Evolutionary conservation across 768 basidiomycete species (phyloP), one percentile per base, ranked within the genome.

Genomic region (Gelatoporia subvermispora): DNA sequence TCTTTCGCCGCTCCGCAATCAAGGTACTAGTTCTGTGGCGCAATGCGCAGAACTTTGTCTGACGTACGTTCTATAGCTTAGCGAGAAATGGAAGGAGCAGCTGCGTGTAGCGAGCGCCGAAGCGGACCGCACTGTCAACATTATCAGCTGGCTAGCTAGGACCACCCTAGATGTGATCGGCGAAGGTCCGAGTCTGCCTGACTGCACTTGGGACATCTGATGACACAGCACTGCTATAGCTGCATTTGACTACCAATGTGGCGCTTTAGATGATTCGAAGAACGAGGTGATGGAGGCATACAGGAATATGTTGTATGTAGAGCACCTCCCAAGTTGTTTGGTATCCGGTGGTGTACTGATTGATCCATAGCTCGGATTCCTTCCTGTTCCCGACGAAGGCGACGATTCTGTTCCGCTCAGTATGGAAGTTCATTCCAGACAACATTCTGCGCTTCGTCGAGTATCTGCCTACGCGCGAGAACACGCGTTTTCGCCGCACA

Each of bases 371-470:
- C 45, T 31, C 53, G 21, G 65, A 67, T 25, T 53, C 61, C 4
- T 16, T 57, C 35, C 54, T 59, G 45, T 46, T 51, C 50, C 67
- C 57, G 17, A 49, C 59, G 16, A 48, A 34, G 16, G 50, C 46
- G 31, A 61, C 51, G 17, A 16, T 61, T 16, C 41, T 65, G 4
- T 66, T 67, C 51, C 56, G 59, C 24, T 53, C 56, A 13, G 47
- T 60, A 16, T 68, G 63, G 66, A 45, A 45, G 15, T 63, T 56
- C 42, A 34, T 69, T 13, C 68, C 69, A 0, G 48, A 51, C 36
- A 40, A 51, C 4, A 37, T 66, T 3, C 47, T 67, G 39, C 47
- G 54, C 8, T 55, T 48, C 36, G 48, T 68, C 8, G 51, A 55
- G 22, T 63, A 67, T 51, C 49, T 65, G 10, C 67, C 68, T 8